phyloP scores from a whole-genome alignment of 257 asterid genomes.

The Coffea eugenioides region DNA sequence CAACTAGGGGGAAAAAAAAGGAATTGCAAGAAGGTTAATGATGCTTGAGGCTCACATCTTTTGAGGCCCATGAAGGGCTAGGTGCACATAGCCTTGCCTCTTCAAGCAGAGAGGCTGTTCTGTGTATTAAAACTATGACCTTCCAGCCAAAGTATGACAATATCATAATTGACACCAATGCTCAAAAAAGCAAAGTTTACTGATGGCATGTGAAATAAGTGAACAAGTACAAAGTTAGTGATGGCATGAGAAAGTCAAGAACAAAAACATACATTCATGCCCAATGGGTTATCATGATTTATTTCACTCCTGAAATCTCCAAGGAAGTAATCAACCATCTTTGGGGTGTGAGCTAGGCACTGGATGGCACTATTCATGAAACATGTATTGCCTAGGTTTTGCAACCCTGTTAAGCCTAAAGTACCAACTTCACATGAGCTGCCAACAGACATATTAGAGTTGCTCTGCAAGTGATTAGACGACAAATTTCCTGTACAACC shows the following conservation, averaged over 20 bases:
- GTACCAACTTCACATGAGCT: conserved; percentile 74
- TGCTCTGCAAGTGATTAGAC: conserved; percentile 47
- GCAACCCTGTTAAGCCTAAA: conserved; percentile 88
- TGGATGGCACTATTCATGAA: conserved; percentile 97
- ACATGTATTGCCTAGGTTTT: conserved; percentile 95
- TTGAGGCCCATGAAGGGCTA: background rate
- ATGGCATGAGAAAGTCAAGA: conserved; percentile 18
- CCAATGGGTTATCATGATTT: conserved; percentile 85
- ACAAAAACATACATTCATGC: conserved; percentile 70
- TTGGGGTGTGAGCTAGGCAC: conserved; percentile 93
- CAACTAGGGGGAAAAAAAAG: background rate
- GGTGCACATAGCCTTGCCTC: background rate
- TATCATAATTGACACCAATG: background rate
- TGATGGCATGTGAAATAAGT: conserved; percentile 22
- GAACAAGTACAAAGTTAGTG: conserved; percentile 13
- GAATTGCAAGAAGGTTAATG: background rate
- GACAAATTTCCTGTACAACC: conserved; percentile 44
- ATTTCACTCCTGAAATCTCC: conserved; percentile 87
- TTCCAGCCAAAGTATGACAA: background rate
- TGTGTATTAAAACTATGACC: background rate
- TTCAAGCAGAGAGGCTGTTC: background rate
- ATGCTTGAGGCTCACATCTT: background rate
- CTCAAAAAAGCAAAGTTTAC: background rate
- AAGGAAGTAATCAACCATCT: conserved; percentile 95
- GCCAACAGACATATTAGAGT: conserved; percentile 47